These are phyloP conservation scores for Parascedosporium putredinis DNA, from an alignment of 2,329 filamentous ascomycete species.

Conservation along the genomic window DNA sequence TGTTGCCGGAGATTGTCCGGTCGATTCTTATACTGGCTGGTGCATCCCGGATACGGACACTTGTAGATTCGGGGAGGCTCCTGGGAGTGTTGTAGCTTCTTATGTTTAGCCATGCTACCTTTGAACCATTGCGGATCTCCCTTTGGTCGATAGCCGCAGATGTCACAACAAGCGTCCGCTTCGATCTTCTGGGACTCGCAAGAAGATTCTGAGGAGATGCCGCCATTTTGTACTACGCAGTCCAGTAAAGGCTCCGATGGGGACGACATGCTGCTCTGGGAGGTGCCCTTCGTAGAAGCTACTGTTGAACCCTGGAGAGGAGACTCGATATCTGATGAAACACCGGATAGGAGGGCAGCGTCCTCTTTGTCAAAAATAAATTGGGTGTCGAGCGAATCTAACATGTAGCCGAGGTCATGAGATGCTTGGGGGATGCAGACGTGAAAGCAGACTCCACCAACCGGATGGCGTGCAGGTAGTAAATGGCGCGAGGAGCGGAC, in stretches of 20 bases:
- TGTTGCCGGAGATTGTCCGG: conserved; percentile 46
- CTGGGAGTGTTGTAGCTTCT: conserved; percentile 40
- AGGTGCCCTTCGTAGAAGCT: background rate
- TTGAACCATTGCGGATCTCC: conserved; percentile 49
- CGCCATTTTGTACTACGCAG: background rate
- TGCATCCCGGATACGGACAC: conserved; percentile 43
- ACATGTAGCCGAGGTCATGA: conserved; percentile 5
- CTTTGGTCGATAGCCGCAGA: conserved; percentile 45
- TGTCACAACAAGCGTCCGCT: conserved; percentile 25
- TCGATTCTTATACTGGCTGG: conserved; percentile 44
- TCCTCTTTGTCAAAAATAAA: background rate
- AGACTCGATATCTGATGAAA: background rate
- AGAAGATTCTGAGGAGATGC: background rate
- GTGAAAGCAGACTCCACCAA: conserved; percentile 27
- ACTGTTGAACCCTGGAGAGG: background rate
- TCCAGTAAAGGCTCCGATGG: background rate
- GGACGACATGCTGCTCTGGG: background rate
- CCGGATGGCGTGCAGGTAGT: background rate
- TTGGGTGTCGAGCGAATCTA: conserved; percentile 6
- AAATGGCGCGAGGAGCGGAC: background rate
- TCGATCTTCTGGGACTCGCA: background rate
- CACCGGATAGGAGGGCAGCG: background rate
- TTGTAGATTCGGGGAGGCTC: conserved; percentile 39
- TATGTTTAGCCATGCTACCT: conserved; percentile 49
- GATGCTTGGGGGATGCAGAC: conserved; percentile 10